Percentiles rank a stretch among this genome's conserved stretches.
Evolutionary conservation across 2,329 filamentous ascomycete genomes (phyloP).

Genomic region (Fusarium scirpi): DNA sequence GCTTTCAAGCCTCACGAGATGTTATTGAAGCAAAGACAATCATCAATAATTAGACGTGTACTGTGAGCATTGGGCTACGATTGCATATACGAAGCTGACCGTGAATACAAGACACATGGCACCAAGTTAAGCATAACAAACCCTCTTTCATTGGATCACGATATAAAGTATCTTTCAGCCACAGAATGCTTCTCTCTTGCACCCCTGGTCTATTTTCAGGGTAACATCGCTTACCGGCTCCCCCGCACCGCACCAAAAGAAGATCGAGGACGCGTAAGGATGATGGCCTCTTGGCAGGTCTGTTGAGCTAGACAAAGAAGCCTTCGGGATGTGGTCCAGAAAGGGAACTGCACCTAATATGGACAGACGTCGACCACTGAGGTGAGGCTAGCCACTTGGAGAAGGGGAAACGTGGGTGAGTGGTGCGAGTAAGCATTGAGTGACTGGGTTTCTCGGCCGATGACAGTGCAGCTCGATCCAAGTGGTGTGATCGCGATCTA

Average conservation of each 20-base stretch:
- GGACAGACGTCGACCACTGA: slow-evolving; percentile 27
- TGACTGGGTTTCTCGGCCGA: slow-evolving; percentile 4
- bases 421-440: not conserved
- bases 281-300: not conserved
- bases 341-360: slow-evolving; percentile 16
- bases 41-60: slow-evolving; percentile 13
- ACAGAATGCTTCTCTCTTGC: slow-evolving; percentile 1
- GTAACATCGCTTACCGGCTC: slow-evolving; percentile 17
- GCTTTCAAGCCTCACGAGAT: not conserved
- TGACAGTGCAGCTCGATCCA: not conserved
- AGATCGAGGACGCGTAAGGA: slow-evolving; percentile 17
- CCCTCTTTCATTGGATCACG: slow-evolving; percentile 18
- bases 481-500: slow-evolving; percentile 20
- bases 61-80: not conserved
- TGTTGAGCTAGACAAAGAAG: slow-evolving; percentile 4
- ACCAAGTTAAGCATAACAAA: slow-evolving; percentile 20
- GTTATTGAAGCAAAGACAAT: not conserved
- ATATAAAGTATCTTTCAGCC: slow-evolving; percentile 9
- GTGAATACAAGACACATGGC: slow-evolving; percentile 12
- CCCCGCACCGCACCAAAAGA: slow-evolving; percentile 18
- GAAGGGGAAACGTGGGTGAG: not conserved
- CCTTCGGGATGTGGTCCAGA: slow-evolving; percentile 18
- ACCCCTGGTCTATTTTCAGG: slow-evolving; percentile 4
- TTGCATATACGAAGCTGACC: slow-evolving; percentile 20
- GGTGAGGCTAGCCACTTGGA: not conserved